Evolutionary conservation across 176 grass and related monocot genomes (phyloP).

Genomic region (Cenchrus fungigraminus): DNA sequence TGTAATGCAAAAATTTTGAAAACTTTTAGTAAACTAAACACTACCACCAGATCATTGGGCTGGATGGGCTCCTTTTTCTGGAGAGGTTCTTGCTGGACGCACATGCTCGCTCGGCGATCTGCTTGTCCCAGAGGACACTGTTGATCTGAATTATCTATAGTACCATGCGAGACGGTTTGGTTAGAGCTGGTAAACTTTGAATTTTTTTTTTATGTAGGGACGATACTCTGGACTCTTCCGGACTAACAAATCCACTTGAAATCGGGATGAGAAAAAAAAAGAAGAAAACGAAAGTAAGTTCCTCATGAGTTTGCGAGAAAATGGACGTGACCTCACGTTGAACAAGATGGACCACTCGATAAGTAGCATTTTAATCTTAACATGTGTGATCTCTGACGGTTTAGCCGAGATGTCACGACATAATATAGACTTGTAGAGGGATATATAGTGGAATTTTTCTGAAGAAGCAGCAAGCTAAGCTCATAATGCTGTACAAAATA

Average conservation of each 20-base stretch:
- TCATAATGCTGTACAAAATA: neutral
- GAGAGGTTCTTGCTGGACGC: neutral
- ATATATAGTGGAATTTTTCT: no score
- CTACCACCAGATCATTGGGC: neutral
- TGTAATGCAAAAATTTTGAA: no score
- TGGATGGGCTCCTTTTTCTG: neutral
- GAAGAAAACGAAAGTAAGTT: neutral
- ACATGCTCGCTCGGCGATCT: neutral
- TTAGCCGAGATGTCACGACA: neutral
- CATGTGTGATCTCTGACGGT: neutral
- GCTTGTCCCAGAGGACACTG: neutral
- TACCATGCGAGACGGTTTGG: neutral
- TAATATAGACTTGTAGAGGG: neutral
- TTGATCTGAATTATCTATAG: neutral
- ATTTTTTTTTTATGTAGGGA: neutral
- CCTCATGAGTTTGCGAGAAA: neutral
- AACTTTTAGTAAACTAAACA: no score
- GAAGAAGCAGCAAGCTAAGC: neutral
- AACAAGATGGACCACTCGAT: neutral
- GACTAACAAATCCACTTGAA: neutral
- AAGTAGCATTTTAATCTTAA: neutral
- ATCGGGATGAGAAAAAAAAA: no score
- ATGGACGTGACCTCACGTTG: constrained; percentile 23
- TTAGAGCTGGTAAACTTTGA: neutral
- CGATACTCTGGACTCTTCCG: neutral